Percentiles rank a stretch among this genome's conserved stretches.
Conservation (phyloP, 2,329 filamentous ascomycete species). For the Hypoxylon sp. region DNA sequence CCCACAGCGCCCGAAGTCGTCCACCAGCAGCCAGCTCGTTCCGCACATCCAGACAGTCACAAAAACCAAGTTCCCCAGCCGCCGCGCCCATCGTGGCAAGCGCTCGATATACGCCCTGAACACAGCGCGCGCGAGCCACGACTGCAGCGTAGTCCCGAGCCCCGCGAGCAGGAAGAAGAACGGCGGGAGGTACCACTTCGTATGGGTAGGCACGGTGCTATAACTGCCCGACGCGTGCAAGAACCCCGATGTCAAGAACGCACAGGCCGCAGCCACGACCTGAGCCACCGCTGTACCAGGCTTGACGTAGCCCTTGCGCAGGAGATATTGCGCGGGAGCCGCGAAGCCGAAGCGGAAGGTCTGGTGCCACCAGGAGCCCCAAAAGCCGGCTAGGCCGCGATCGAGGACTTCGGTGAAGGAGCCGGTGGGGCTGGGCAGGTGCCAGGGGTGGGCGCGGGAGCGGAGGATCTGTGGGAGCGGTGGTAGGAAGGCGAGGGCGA, state of each 20-base stretch:
- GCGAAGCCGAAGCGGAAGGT: constrained; percentile 83
- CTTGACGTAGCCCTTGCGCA: constrained; percentile 58
- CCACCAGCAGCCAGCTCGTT: constrained; percentile 76
- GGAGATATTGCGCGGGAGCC: constrained; percentile 69
- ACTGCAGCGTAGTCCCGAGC: constrained; percentile 75
- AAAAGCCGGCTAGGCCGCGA: constrained; percentile 82
- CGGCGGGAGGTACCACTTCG: constrained; percentile 67
- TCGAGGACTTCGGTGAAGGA: constrained; percentile 70
- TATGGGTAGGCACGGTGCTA: constrained; percentile 70
- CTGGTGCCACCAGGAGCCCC: constrained; percentile 93
- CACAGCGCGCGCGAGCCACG: constrained; percentile 42
- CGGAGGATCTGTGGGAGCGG: constrained; percentile 64
- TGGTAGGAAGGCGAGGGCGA: constrained; percentile 63
- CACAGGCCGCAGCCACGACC: constrained; percentile 60
- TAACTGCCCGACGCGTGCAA: constrained; percentile 81
- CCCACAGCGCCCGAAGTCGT: constrained; percentile 82
- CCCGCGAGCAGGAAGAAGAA: constrained; percentile 82
- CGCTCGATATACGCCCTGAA: constrained; percentile 9
- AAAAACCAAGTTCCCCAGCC: constrained; percentile 73
- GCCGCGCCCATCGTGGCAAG: constrained; percentile 64
- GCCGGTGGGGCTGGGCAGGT: constrained; percentile 70
- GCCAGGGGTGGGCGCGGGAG: constrained; percentile 65
- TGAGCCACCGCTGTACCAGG: constrained; percentile 54
- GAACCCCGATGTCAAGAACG: constrained; percentile 76
- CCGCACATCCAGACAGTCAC: constrained; percentile 76